phyloP scores from a whole-genome alignment of 2,329 filamentous ascomycete genomes.

The Diaporthe aspalathi region DNA sequence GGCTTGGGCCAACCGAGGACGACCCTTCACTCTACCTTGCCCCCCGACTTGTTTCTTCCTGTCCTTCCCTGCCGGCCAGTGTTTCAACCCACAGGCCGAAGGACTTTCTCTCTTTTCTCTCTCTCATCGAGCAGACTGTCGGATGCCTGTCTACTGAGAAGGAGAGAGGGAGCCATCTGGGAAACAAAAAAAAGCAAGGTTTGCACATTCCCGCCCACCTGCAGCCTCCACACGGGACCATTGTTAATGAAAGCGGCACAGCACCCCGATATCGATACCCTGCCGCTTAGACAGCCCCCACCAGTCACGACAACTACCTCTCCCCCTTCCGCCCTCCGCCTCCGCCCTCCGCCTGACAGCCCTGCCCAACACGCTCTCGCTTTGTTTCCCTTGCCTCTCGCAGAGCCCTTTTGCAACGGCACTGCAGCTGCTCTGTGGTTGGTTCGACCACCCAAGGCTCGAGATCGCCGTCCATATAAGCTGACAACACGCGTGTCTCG shows the following conservation, averaged over 20 bases:
- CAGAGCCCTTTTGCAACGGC: background rate
- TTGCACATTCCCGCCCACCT: constrained; percentile 1
- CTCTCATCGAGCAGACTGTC: constrained; percentile 5
- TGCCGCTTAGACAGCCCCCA: constrained; percentile 25
- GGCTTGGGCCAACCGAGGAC: constrained; percentile 15
- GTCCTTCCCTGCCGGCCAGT: constrained; percentile 21
- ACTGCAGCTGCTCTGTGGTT: background rate
- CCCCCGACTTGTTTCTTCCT: constrained; percentile 25
- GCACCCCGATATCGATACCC: constrained; percentile 25
- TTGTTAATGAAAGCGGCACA: constrained; percentile 26
- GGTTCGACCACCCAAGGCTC: background rate
- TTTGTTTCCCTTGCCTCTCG: background rate
- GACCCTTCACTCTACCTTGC: constrained; percentile 15
- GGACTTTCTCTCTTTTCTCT: background rate
- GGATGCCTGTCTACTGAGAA: background rate
- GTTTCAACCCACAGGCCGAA: constrained; percentile 14
- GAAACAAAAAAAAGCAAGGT: constrained; percentile 1
- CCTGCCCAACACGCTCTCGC: constrained; percentile 4
- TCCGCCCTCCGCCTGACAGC: background rate
- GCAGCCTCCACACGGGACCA: background rate
- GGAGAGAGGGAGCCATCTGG: background rate
- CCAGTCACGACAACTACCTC: constrained; percentile 21
- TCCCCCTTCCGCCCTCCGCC: background rate
- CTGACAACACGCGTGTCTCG: background rate
- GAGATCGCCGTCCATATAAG: background rate